phyloP scores from a whole-genome alignment of 164 flowering plant genomes.

The Warburgia ugandensis region DNA sequence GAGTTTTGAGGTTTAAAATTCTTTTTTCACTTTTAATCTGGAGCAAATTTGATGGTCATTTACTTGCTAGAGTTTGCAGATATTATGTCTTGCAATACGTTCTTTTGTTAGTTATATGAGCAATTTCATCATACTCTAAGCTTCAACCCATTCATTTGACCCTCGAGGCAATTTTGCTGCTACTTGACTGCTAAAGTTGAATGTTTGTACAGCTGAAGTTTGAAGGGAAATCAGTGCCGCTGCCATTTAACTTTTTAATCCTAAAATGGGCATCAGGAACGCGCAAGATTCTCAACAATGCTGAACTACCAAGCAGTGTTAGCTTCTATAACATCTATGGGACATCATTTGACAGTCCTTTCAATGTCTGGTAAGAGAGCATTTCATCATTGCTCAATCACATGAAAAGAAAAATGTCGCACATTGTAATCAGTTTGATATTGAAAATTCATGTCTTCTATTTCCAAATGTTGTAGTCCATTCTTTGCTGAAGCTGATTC shows the following conservation, averaged over 20 bases:
- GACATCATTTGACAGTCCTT: slow-evolving; percentile 71
- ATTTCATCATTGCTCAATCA: background rate
- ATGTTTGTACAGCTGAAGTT: slow-evolving; percentile 43
- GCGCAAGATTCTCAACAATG: slow-evolving; percentile 48
- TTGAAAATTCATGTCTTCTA: no score
- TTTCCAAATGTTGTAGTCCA: no score
- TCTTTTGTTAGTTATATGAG: no score
- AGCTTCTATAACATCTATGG: slow-evolving; percentile 81
- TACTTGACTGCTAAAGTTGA: background rate
- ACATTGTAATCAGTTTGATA: no score
- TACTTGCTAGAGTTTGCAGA: no score
- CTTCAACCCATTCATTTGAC: no score
- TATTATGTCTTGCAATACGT: no score
- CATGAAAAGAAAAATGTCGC: background rate
- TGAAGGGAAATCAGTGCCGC: slow-evolving; percentile 46
- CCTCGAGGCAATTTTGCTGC: background rate
- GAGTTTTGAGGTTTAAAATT: no score
- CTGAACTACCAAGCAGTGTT: slow-evolving; percentile 62
- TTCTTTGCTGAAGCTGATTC: no score
- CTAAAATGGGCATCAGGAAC: slow-evolving; percentile 75
- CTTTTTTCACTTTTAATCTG: no score
- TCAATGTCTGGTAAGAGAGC: slow-evolving; percentile 70
- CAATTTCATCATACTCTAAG: no score
- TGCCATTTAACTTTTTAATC: slow-evolving; percentile 70
- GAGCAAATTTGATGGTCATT: no score